Conservation (phyloP, 2,329 filamentous ascomycete species). For the Fusarium xyrophilum region DNA sequence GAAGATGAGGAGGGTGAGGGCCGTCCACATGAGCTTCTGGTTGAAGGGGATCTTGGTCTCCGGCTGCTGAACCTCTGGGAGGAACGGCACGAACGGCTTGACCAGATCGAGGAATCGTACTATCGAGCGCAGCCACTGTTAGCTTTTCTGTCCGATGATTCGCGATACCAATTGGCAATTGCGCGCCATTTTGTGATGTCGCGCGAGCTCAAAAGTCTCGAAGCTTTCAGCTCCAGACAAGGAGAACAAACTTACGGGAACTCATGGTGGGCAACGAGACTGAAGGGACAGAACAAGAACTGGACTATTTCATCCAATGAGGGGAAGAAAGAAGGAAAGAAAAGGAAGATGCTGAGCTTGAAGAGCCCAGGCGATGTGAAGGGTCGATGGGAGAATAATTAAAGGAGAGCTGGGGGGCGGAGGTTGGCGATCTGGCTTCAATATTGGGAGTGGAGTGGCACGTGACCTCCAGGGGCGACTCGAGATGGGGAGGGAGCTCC, state of each 20-base stretch:
- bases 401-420: conserved; percentile 48
- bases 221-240: conserved; percentile 29
- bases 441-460: conserved; percentile 48
- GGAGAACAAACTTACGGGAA: conserved; percentile 58
- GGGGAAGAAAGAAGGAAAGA: conserved; percentile 46
- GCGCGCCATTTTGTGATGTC: conserved; percentile 31
- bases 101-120: conserved; percentile 99
- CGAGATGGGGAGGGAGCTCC: conserved; percentile 1
- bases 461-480: conserved; percentile 41
- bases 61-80: conserved; percentile 97
- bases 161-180: conserved; percentile 36
- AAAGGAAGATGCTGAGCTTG: conserved; percentile 48
- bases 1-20: conserved; percentile 95
- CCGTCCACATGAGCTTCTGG: conserved; percentile 96
- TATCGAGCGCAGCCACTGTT: conserved; percentile 50
- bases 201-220: conserved; percentile 24
- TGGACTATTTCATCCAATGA: conserved; percentile 51
- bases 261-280: conserved; percentile 58
- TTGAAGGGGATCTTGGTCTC: conserved; percentile 99
- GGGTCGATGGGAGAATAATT: conserved; percentile 45
- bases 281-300: conserved; percentile 47
- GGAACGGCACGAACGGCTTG: conserved; percentile 99
- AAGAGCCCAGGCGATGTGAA: conserved; percentile 47
- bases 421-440: conserved; percentile 55
- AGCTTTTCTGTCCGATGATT: conserved; percentile 35